These are phyloP conservation scores for Trichoderma parareesei DNA, from an alignment of 495 filamentous ascomycete species.

Conservation along the genomic window DNA sequence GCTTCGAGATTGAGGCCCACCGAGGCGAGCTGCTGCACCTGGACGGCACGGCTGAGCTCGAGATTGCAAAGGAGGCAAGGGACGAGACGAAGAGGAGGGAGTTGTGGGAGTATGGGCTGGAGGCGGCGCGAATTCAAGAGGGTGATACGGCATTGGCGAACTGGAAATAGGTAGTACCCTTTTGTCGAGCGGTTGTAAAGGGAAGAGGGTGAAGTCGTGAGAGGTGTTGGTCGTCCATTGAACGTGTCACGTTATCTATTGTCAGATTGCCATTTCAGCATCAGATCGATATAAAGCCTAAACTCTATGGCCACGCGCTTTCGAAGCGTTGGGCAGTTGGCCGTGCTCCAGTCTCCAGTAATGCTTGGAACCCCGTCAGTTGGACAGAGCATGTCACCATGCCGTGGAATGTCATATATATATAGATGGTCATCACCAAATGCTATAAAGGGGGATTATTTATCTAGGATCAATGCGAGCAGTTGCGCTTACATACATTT, in stretches of 20 bases:
- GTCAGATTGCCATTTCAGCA: no score
- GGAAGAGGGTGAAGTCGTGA: not conserved
- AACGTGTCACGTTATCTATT: no score
- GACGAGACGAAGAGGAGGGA: conserved; percentile 28
- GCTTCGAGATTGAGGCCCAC: conserved; percentile 28
- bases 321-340: no score
- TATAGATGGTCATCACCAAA: no score
- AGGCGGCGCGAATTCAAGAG: conserved; percentile 25
- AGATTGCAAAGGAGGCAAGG: conserved; percentile 24
- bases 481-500: not conserved
- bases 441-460: not conserved
- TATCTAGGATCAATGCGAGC: not conserved
- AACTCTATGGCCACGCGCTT: no score
- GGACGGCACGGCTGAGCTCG: conserved; percentile 20
- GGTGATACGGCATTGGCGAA: conserved; percentile 28
- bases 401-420: no score
- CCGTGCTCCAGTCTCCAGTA: no score
- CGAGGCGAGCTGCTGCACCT: conserved; percentile 25
- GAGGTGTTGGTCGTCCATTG: no score
- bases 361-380: no score
- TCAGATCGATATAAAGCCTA: no score
- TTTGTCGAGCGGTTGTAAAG: not conserved
- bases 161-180: conserved; percentile 22
- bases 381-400: no score
- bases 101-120: conserved; percentile 28